Conservation (phyloP, 2,329 filamentous ascomycete genomes). For the Boeremia lycopersici region DNA sequence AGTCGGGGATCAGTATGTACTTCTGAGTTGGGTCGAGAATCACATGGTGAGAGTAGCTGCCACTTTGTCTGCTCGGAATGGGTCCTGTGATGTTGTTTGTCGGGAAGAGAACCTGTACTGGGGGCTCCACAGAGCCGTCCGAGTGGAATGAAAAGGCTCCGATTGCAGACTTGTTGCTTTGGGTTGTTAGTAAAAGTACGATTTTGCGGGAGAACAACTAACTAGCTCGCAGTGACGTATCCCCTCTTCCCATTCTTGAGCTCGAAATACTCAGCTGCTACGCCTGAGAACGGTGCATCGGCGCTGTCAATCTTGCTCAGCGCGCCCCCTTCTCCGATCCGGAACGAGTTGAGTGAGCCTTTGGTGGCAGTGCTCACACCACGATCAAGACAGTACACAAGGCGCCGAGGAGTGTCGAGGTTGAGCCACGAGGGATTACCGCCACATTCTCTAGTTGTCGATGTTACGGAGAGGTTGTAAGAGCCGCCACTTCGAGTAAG, state of each 20-base stretch:
- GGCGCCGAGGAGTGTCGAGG: constrained; percentile 14
- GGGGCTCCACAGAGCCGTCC: constrained; percentile 6
- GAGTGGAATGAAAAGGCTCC: constrained; percentile 13
- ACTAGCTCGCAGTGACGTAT: constrained; percentile 21
- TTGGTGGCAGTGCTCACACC: constrained; percentile 10
- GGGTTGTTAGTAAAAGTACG: background rate
- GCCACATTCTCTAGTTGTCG: constrained; percentile 12
- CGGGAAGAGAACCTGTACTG: constrained; percentile 13
- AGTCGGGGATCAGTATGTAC: constrained; percentile 67
- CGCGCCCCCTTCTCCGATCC: constrained; percentile 5
- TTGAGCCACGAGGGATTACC: constrained; percentile 19
- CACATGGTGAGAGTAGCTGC: constrained; percentile 56
- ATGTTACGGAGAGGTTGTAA: constrained; percentile 16
- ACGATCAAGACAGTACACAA: constrained; percentile 24
- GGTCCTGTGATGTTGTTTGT: constrained; percentile 9
- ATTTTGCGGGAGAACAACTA: background rate
- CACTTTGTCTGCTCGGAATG: constrained; percentile 42
- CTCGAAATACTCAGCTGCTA: constrained; percentile 16
- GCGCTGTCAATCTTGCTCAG: constrained; percentile 14
- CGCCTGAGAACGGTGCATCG: constrained; percentile 21
- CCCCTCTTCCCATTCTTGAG: constrained; percentile 3
- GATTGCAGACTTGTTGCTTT: constrained; percentile 18
- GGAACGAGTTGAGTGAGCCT: constrained; percentile 21
- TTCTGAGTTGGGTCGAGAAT: constrained; percentile 65
- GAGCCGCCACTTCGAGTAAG: background rate